Percentiles rank a stretch among this genome's conserved stretches.
Evolutionary conservation across 495 filamentous ascomycete genomes (phyloP).

Genomic region (Aspergillus leporis): DNA sequence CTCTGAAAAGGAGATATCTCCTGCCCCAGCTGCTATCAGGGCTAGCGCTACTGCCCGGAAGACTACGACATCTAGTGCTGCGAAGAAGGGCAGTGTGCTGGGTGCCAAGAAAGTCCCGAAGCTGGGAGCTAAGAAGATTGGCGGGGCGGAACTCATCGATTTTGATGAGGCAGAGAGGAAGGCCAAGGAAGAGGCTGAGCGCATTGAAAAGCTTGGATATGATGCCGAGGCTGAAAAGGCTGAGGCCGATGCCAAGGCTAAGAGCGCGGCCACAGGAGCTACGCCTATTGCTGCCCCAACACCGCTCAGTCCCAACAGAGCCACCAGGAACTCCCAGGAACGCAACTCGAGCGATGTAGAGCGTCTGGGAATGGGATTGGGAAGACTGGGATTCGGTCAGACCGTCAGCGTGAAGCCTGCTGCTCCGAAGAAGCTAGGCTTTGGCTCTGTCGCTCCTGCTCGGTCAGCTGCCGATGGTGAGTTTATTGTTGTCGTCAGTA

Average conservation of each 20-base stretch:
- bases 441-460: conserved; percentile 80
- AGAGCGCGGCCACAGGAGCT: conserved; percentile 51
- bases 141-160: conserved; percentile 73
- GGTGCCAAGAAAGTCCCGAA: conserved; percentile 86
- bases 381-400: conserved; percentile 87
- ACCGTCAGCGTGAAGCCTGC: conserved; percentile 66
- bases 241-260: conserved; percentile 54
- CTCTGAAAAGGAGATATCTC: conserved; percentile 51
- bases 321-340: conserved; percentile 50
- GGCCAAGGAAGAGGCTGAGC: conserved; percentile 95
- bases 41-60: conserved; percentile 78
- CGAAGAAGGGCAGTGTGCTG: conserved; percentile 80
- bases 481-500: conserved; percentile 16
- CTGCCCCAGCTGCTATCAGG: conserved; percentile 62
- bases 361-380: conserved; percentile 87
- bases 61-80: conserved; percentile 54
- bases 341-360: conserved; percentile 76
- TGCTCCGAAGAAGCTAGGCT: conserved; percentile 74
- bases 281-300: conserved; percentile 68
- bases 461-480: conserved; percentile 67
- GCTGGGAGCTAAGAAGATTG: conserved; percentile 89
- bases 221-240: conserved; percentile 85
- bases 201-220: conserved; percentile 97
- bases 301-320: conserved; percentile 66
- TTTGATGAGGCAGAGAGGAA: conserved; percentile 97